Conservation (phyloP, 2,329 filamentous ascomycete genomes). For the Penicillium sp. region DNA sequence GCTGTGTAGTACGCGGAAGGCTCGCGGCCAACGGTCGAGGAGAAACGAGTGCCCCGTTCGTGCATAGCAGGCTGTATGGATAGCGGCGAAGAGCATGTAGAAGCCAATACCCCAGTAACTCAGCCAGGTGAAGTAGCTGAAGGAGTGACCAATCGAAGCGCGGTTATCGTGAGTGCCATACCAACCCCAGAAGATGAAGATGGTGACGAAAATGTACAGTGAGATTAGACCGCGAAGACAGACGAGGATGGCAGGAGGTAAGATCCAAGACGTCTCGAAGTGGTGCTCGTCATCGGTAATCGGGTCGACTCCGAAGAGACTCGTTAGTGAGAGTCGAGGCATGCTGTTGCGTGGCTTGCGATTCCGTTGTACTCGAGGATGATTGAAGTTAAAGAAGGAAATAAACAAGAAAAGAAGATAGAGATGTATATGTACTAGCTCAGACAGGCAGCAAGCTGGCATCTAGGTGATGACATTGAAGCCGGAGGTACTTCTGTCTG, state of each 20-base stretch:
- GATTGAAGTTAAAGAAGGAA: neutral
- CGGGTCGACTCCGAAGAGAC: conserved; percentile 30
- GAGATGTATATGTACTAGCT: neutral
- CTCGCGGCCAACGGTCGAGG: conserved; percentile 52
- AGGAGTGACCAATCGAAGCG: conserved; percentile 46
- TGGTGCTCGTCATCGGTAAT: conserved; percentile 47
- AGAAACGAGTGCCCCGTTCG: conserved; percentile 45
- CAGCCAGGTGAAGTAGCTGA: conserved; percentile 75
- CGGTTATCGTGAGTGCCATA: conserved; percentile 49
- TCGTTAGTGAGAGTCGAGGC: conserved; percentile 13
- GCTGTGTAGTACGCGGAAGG: conserved; percentile 56
- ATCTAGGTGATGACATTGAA: neutral
- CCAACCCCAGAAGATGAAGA: conserved; percentile 62
- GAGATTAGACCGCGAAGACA: conserved; percentile 42
- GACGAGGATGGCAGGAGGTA: conserved; percentile 58
- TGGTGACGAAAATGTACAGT: conserved; percentile 58
- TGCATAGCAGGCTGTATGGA: conserved; percentile 63
- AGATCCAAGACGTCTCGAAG: conserved; percentile 72
- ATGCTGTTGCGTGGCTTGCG: conserved; percentile 8
- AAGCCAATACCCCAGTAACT: conserved; percentile 76
- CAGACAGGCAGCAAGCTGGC: too few species aligned
- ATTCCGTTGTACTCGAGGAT: neutral
- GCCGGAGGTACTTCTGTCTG: neutral
- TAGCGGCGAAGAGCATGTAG: conserved; percentile 60
- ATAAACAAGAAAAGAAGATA: neutral